Base-by-base conservation (phyloP, 2,329 filamentous ascomycete genomes). In the Fusarium pseudocircinatum region DNA sequence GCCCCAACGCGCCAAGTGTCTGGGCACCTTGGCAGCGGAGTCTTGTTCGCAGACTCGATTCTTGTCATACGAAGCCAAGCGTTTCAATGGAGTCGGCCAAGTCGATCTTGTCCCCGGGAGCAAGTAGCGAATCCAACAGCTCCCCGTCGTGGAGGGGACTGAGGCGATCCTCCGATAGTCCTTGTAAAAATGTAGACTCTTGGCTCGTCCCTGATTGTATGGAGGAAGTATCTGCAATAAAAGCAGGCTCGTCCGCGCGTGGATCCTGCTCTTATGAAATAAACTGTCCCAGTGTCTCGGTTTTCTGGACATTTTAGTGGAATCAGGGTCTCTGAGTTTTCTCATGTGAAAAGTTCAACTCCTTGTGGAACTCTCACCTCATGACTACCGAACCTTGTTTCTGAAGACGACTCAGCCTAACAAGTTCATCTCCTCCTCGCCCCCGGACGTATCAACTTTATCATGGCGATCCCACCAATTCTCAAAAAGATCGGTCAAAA, bases 401-500 rank as follows among this genome's bases (percentile, higher is more conserved):
- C 58, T 43, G 47, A 58, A 58, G 34, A 49, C 32, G 26, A 50
- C 20, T 15, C 36, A 49, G 32, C 26, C n/a, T 39, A 40, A 34
- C 14, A 56, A 36, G 22, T 44, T 36, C 37, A 22, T 49, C n/a
- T 26, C n/a, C 18, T 30, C 14, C 15, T 24, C 28, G 7, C n/a
- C 32, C 52, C 28, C 26, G n/a, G 8, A 30, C 28, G n/a, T 16
- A 24, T 40, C 40, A 20, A 42, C 20, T n/a, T 15, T 42, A 54
- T 26, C 30, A 78, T 78, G 74, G 60, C 64, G 43, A 69, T 73
- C 44, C 64, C 74, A 24, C 62, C 61, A 14, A 50, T 70, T 28
- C 65, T 82, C 39, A 78, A 78, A 69, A 83, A 80, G 76, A 52
- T 81, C 36, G 78, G 75, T 40, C 58, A 76, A 42, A 79, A 75